phyloP scores from a whole-genome alignment of 441 rosid genomes.

The Mallotus japonicus region DNA sequence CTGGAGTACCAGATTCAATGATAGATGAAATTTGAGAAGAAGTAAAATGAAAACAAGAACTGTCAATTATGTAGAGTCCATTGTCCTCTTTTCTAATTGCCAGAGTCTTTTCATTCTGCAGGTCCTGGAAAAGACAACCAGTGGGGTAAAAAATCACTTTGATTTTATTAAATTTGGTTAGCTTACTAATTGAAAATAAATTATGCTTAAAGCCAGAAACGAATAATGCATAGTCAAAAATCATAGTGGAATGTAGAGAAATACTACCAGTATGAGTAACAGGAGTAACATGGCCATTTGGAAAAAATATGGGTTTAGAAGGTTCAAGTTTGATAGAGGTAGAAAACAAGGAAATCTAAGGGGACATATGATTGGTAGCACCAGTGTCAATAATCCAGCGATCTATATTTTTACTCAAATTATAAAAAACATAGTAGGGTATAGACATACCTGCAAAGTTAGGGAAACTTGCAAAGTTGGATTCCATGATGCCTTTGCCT shows the following conservation, averaged over 20 bases:
- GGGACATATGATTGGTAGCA: neutral
- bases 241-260: neutral
- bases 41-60: neutral
- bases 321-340: no score
- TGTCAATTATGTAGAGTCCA: neutral
- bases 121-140: neutral
- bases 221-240: neutral
- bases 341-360: no score
- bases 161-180: neutral
- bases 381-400: neutral
- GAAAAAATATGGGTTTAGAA: neutral
- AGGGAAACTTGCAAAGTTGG: no score
- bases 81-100: neutral
- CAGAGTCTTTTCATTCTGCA: neutral
- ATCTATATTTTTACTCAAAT: no score
- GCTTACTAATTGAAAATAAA: neutral
- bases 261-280: neutral
- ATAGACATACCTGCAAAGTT: no score
- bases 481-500: no score
- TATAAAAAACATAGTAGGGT: no score
- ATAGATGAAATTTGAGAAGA: neutral
- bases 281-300: no score
- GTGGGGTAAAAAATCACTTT: neutral
- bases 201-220: neutral
- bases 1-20: neutral